Percentiles rank a stretch among this genome's conserved stretches.
These are phyloP conservation scores for Polygonum aviculare DNA, from an alignment of 148 eudicot genomes.

Conservation along the genomic window DNA sequence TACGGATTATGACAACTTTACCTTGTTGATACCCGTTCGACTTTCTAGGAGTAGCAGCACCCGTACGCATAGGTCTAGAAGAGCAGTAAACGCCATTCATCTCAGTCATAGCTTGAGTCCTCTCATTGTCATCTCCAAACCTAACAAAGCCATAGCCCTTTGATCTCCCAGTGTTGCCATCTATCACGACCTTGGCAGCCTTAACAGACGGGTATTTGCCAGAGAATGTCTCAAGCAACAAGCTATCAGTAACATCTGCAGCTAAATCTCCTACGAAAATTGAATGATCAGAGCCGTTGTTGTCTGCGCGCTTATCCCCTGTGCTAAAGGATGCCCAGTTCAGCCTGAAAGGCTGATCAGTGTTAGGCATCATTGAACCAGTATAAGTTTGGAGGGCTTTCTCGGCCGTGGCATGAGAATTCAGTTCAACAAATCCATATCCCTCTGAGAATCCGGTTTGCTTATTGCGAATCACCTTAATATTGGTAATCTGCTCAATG, in stretches of 20 bases:
- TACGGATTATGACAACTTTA: constrained; percentile 8
- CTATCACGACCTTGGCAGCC: constrained; percentile 94
- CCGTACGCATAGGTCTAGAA: constrained; percentile 93
- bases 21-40: constrained; percentile 80
- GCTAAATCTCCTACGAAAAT: constrained; percentile 97
- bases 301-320: constrained; percentile 71
- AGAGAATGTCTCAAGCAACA: constrained; percentile 77
- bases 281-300: constrained; percentile 78
- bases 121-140: constrained; percentile 88
- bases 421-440: constrained; percentile 86
- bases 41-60: constrained; percentile 89
- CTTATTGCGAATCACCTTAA: constrained; percentile 88
- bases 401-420: constrained; percentile 66
- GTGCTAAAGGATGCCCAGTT: constrained; percentile 94
- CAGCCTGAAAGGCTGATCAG: constrained; percentile 78
- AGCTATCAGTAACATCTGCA: constrained; percentile 78
- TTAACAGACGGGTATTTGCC: constrained; percentile 78
- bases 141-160: constrained; percentile 99
- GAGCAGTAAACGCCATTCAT: constrained; percentile 92
- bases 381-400: constrained; percentile 53
- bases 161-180: constrained; percentile 82
- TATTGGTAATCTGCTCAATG: constrained; percentile 11
- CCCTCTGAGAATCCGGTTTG: constrained; percentile 81
- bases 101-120: constrained; percentile 84
- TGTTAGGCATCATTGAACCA: constrained; percentile 61